Evolutionary conservation across 768 basidiomycete genomes (phyloP), one percentile per base, ranked within the genome.

Genomic region (Kwoniella sp.): DNA sequence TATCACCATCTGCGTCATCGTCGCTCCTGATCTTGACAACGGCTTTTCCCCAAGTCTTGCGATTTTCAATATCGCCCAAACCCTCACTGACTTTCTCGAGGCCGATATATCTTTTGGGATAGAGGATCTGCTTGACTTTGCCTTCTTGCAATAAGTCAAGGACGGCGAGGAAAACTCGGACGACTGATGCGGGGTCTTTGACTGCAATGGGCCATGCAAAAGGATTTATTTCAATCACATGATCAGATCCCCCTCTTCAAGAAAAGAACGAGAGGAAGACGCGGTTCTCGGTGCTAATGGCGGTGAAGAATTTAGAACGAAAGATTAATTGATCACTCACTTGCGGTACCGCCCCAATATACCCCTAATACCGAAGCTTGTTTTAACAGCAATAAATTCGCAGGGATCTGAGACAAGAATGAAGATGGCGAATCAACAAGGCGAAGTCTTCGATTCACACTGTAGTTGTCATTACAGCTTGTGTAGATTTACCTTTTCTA

Each of bases 31-130:
- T 78, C 54, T 82, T 83, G 8, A 91, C 85, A 25, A 94, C 82
- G 0, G 84, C 90, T 76, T 97, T 97, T 0, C 95, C 95, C 91
- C 92, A 98, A 4, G 92, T 94, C 80, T 90, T 85, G 67, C 95
- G 83, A 50, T 82, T 83, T 74, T 93, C 92, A 21, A 98, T 80
- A 25, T 90, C 92, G 15, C 74, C 76, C 54, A 97, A 80, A 0
- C 89, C 95, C 0, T 88, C 85, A 2, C 84, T 80, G 1, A 93
- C 80, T 9, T 79, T 80, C 25, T 90, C 88, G 1, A 97, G 80
- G 0, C 89, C 82, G 60, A 78, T 78, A 79, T 86, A 96, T 1
- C 88, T 74, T 54, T 87, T 84, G 10, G 85, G 81, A 74, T 90
- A 97, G 12, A 86, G 81, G 1, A 91, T 83, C 1, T 92, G 91